Evolutionary conservation across 768 basidiomycete species (phyloP), one percentile per base, ranked within the genome.

Genomic region (Leccinum longicurvipes): DNA sequence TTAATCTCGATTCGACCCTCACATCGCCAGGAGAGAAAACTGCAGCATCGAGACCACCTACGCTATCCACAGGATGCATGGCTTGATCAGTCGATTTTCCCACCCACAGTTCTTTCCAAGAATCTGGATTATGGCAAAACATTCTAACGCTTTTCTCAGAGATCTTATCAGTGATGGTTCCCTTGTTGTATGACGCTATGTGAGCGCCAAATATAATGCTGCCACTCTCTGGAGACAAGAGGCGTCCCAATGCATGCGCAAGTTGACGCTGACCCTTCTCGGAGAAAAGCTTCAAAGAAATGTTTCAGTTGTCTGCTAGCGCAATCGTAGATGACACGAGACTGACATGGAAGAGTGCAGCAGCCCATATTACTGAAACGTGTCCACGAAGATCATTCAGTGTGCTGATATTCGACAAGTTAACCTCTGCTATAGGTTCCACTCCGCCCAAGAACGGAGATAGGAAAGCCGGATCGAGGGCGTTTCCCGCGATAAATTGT

Each of bases 401-500:
- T 0, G 78, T 76, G 1, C 53, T 72, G 28, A 82, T 54, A 2
- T 66, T 58, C 4, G 58, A 27, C 42, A 81, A 42, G 48, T 60
- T 60, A 0, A 73, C 72, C 7, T 41, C 23, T 1, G 50, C 50
- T 7, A 45, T 23, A 27, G 63, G 61, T 44, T 69, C 65, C 44
- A 65, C 62, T 50, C 19, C 36, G 6, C 24, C 14, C 6, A 67
- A 55, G 1, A 61, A 61, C 6, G 74, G 72, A 7, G 63, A 61
- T 21, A 86, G 73, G 50, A 80, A 71, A 3, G 59, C 55, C 7
- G 76, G 68, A 56, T 84, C 76, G 47, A 87, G 78, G 0, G 68
- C 74, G 56, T 88, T 77, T 1, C 85, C 86, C 12, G 74, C 67
- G 15, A 87, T 51, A 63, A 88, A 87, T 0, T 72, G 66, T 0